phyloP scores from a whole-genome alignment of 306 rosid genomes.

The Casuarina glauca region DNA sequence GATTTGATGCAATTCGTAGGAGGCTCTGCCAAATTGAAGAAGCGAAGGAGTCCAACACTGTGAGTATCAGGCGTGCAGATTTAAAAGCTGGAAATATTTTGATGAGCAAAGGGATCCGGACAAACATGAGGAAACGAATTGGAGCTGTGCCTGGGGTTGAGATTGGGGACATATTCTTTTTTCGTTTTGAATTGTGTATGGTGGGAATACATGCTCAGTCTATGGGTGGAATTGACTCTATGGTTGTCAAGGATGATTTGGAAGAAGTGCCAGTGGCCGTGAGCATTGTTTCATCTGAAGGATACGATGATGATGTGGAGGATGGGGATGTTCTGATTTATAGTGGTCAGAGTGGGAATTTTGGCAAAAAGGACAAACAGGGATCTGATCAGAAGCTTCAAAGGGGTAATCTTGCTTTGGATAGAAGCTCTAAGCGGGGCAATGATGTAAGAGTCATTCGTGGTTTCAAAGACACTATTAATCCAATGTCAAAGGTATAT shows the following conservation, averaged over 20 bases:
- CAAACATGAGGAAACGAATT: conserved; percentile 52
- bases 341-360: conserved; percentile 67
- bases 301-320: conserved; percentile 51
- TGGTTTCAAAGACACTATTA: conserved; percentile 45
- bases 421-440: conserved; percentile 43
- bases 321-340: conserved; percentile 55
- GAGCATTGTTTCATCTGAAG: conserved; percentile 68
- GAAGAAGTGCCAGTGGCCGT: conserved; percentile 59
- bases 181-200: conserved; percentile 54
- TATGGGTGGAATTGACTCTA: conserved; percentile 70
- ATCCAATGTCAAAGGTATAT: conserved; percentile 47
- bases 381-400: conserved; percentile 66
- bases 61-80: conserved; percentile 47
- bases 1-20: conserved; percentile 54
- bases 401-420: conserved; percentile 72
- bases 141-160: conserved; percentile 65
- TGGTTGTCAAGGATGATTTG: conserved; percentile 33
- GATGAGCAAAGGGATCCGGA: conserved; percentile 45
- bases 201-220: conserved; percentile 67
- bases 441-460: conserved; percentile 67
- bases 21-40: conserved; percentile 67
- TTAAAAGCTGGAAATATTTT: conserved; percentile 50
- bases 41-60: conserved; percentile 30
- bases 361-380: conserved; percentile 49
- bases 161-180: conserved; percentile 66